Evolutionary conservation across 306 rosid genomes (phyloP), one percentile per base, ranked within the genome.

Genomic region (Herpetospermum pedunculosum): DNA sequence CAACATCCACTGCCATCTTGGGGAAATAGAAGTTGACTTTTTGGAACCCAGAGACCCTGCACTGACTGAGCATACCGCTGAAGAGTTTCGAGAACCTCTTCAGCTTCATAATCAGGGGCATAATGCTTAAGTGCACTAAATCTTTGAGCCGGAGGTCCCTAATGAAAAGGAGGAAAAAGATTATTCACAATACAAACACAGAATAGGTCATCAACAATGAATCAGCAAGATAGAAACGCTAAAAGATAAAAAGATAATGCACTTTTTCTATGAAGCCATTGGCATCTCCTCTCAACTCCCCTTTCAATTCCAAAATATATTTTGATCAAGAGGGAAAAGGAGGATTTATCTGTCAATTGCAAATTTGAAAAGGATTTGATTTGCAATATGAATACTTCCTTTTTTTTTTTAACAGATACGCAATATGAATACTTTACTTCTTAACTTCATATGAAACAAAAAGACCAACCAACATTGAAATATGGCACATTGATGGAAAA

Each of bases 41-140:
- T 91, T 59, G 90, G 88, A 82, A 84, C 81, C 99, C 99, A 94
- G 30, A 85, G 88, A 77, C 94, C 99, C 76, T 85, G 87, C 53
- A 89, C 68, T 54, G 85, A 81, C 28, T 75, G 23, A 69, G 95
- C 96, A 58, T 88, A 82, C 59, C 69, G 70, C 83, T 85, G 91
- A 80, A 94, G 91, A 71, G 80, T 84, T 77, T 60, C 82, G 62
- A 91, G 48, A 53, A 91, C 78, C 69, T 88, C 83, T 62, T 88
- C 87, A 14, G 71, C 81, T 4, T 85, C 82, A 79, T 75, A 82
- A 53, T 87, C 96, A 57, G 87, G 88, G 80, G 88, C 97, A 82
- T 77, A 84, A 85, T 94, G 92, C 86, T 85, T 88, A 76, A 91
- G 81, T 76, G 78, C 92, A 77, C 83, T 83, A 77, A 85, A 91